phyloP scores from a whole-genome alignment of 2,329 filamentous ascomycete species.

The Microsporum canis region DNA sequence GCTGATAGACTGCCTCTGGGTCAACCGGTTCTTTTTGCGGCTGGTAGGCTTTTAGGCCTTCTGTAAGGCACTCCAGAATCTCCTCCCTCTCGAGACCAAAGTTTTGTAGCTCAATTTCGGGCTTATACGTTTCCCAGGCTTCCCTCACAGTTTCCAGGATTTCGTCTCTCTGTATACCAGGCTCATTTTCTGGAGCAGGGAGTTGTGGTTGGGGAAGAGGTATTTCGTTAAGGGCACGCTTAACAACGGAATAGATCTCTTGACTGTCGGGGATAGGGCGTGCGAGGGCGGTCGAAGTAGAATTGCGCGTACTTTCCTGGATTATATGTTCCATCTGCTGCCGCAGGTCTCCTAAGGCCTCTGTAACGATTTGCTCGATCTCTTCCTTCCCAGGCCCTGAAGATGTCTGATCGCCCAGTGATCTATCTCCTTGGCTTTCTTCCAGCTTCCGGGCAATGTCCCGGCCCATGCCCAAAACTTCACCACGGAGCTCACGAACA shows the following conservation, averaged over 20 bases:
- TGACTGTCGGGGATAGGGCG: slow-evolving; percentile 61
- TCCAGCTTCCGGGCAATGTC: slow-evolving; percentile 74
- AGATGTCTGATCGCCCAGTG: slow-evolving; percentile 37
- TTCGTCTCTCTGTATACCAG: slow-evolving; percentile 61
- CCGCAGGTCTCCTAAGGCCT: slow-evolving; percentile 70
- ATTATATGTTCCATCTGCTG: slow-evolving; percentile 73
- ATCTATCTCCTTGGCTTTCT: slow-evolving; percentile 45
- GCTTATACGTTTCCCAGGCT: slow-evolving; percentile 89
- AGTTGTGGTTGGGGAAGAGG: slow-evolving; percentile 45
- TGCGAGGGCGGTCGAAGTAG: slow-evolving; percentile 51
- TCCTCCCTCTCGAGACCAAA: slow-evolving; percentile 85
- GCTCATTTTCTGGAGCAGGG: slow-evolving; percentile 39
- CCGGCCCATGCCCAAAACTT: slow-evolving; percentile 88
- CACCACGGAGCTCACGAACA: slow-evolving; percentile 77
- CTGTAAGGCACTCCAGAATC: slow-evolving; percentile 71
- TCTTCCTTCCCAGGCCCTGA: slow-evolving; percentile 51
- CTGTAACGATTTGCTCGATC: slow-evolving; percentile 64
- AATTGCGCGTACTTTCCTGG: slow-evolving; percentile 60
- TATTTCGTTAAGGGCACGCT: slow-evolving; percentile 54
- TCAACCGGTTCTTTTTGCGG: slow-evolving; percentile 35
- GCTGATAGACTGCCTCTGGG: slow-evolving; percentile 60
- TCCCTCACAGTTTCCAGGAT: slow-evolving; percentile 79
- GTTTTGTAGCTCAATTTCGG: slow-evolving; percentile 81
- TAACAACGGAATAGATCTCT: slow-evolving; percentile 76
- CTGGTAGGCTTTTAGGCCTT: slow-evolving; percentile 68